Conservation (phyloP, 768 basidiomycete genomes). For the Psilocybe cyanescens region DNA sequence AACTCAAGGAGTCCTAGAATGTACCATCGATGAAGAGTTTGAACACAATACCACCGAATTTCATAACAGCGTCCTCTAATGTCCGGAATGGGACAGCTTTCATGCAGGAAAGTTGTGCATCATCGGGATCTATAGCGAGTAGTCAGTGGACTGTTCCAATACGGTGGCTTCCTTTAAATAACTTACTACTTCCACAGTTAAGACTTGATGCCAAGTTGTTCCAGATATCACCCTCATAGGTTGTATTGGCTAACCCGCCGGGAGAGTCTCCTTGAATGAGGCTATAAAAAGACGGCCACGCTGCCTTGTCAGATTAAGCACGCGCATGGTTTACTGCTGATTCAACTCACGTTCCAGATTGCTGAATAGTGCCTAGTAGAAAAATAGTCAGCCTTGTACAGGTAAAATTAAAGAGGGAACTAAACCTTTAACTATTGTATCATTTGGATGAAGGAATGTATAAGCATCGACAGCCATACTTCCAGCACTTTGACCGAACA, state of each 20-base stretch:
- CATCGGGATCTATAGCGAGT: constrained; percentile 19
- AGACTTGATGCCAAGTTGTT: constrained; percentile 31
- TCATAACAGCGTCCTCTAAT: constrained; percentile 37
- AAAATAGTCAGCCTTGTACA: not conserved
- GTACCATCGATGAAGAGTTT: constrained; percentile 33
- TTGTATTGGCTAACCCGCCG: constrained; percentile 2
- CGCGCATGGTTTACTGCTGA: not conserved
- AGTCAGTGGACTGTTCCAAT: not conserved
- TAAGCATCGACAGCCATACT: constrained; percentile 35
- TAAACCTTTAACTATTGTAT: constrained; percentile 34
- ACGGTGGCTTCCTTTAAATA: not conserved
- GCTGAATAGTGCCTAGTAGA: constrained; percentile 34
- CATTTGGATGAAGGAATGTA: constrained; percentile 35
- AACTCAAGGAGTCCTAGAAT: not conserved
- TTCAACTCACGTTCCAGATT: constrained; percentile 27
- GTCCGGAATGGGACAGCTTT: constrained; percentile 29
- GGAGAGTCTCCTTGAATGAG: constrained; percentile 7
- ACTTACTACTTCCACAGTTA: constrained; percentile 36
- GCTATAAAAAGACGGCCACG: constrained; percentile 9
- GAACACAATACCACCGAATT: constrained; percentile 28
- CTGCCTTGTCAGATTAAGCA: not conserved
- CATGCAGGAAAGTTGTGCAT: constrained; percentile 41
- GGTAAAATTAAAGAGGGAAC: not conserved
- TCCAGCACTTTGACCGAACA: constrained; percentile 43
- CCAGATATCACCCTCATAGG: constrained; percentile 30